Base-by-base conservation (phyloP, 1,284 basidiomycete species). In the Irpex lacteus region DNA sequence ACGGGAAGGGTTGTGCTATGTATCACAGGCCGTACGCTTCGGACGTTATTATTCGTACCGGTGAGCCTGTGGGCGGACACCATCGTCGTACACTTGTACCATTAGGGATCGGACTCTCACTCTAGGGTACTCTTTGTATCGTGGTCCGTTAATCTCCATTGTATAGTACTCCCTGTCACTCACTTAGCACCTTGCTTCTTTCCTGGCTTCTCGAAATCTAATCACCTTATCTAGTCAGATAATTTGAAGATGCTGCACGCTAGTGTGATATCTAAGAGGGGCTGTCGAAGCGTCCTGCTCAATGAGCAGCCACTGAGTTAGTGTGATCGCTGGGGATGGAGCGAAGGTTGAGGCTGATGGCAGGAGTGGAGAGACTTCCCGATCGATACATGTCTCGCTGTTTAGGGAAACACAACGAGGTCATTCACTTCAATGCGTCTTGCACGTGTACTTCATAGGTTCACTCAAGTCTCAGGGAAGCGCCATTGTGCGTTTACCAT, bases 291-390 rank as follows among this genome's bases (percentile, higher is more conserved):
- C 11, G 40, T 44, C 40, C 26, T 26, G 26, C 26, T 26, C 26
- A 26, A 26, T 3, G 3, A 26, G 26, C 26, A 26, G 26, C 26
- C 26, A 26, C 26, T 26, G 26, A 26, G 26, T 26, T 26, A 26
- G 26, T 26, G 26, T 26, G 26, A 26, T 26, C 26, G 26, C 26
- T 26, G 26, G 26, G 26, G 26, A 15, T 44, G 40, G 40, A 7
- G 40, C 40, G 40, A 11, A 44, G 2, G 40, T 44, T 44, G 40
- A 44, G 21, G 34, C 36, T 40, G 60, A 53, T 19, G 38, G 60
- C 50, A 60, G 52, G n/a, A 61, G 34, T 18, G 52, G 50, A 61
- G 60, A 61, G 60, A 32, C 6, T 44, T 18, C 60, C 53, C 54
- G 37, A 61, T 61, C 60, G 9, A 53, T 59, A 38, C 38, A 15